Conservation (phyloP, 2,329 filamentous ascomycete genomes). For the Akanthomyces lecanii region DNA sequence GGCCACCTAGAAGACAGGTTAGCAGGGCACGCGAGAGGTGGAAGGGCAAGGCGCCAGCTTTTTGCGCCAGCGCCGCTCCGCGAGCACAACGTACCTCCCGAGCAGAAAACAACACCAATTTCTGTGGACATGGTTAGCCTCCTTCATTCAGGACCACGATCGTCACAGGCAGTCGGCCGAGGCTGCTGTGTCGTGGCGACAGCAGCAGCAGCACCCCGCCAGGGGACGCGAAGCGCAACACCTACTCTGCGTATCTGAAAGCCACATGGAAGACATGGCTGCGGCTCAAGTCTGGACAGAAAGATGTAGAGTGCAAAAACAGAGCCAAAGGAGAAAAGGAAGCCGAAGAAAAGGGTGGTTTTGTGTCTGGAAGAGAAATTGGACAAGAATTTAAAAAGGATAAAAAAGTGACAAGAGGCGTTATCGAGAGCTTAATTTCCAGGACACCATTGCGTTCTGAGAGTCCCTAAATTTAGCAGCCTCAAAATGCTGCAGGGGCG, state of each 20-base stretch:
- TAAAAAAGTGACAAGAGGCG: not conserved
- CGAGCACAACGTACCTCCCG: conserved; percentile 68
- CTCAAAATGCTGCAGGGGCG: not conserved
- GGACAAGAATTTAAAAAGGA: not conserved
- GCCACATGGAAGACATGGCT: conserved; percentile 87
- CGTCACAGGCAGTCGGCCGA: not conserved
- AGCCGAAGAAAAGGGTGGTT: not conserved
- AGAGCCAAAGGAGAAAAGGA: not conserved
- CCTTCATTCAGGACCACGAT: not conserved
- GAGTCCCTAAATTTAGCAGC: conserved; percentile 15
- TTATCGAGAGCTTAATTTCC: conserved; percentile 10
- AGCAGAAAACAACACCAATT: conserved; percentile 96
- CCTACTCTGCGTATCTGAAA: conserved; percentile 92
- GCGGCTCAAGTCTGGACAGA: not conserved
- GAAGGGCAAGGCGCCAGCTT: not conserved
- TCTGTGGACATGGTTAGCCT: conserved; percentile 55
- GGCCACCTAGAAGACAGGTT: conserved; percentile 58
- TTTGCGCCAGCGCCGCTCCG: conserved; percentile 22
- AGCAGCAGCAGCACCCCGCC: not conserved
- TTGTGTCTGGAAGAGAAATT: not conserved
- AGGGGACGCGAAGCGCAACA: conserved; percentile 22
- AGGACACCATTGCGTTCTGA: conserved; percentile 19
- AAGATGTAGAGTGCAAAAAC: not conserved
- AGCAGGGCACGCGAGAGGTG: conserved; percentile 17
- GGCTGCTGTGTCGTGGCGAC: not conserved